Conservation (phyloP, 495 filamentous ascomycete species). For the Chaetomium fimeti region DNA sequence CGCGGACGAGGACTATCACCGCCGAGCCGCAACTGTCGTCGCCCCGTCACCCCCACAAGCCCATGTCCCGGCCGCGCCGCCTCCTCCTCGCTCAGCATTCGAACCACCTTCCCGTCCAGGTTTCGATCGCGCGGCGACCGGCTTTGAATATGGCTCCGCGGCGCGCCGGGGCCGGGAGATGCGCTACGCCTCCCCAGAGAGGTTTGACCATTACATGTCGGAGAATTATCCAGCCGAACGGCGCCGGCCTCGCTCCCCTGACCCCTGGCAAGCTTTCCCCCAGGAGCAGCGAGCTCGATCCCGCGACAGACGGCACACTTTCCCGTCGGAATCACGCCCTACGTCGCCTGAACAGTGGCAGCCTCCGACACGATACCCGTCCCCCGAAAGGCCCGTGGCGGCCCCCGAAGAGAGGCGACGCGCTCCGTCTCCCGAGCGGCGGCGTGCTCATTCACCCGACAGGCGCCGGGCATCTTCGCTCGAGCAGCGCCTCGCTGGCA, state of each 20-base stretch:
- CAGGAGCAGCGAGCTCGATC: slow-evolving; percentile 19
- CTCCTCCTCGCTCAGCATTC: slow-evolving; percentile 35
- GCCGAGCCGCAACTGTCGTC: slow-evolving; percentile 42
- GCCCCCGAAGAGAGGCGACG: slow-evolving; percentile 19
- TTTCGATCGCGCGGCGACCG: slow-evolving; percentile 38
- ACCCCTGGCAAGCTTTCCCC: slow-evolving; percentile 15
- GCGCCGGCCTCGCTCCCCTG: slow-evolving; percentile 18
- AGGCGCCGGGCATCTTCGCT: slow-evolving; percentile 38
- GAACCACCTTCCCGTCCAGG: slow-evolving; percentile 34
- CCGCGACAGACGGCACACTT: slow-evolving; percentile 27
- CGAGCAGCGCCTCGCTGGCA: slow-evolving; percentile 46
- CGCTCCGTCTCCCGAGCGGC: slow-evolving; percentile 24
- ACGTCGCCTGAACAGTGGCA: slow-evolving; percentile 27
- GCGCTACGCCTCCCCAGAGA: slow-evolving; percentile 32
- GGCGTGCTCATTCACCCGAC: slow-evolving; percentile 21
- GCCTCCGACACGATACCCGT: slow-evolving; percentile 22
- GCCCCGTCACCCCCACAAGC: slow-evolving; percentile 38
- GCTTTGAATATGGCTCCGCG: slow-evolving; percentile 40
- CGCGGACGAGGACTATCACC: slow-evolving; percentile 46
- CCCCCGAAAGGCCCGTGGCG: slow-evolving; percentile 17
- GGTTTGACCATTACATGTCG: slow-evolving; percentile 22
- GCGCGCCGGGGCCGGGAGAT: slow-evolving; percentile 36
- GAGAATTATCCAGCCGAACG: slow-evolving; percentile 19
- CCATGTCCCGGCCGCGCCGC: slow-evolving; percentile 29
- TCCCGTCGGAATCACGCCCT: slow-evolving; percentile 27